Base-by-base conservation (phyloP, 441 rosid species). In the Geranium incanum region DNA sequence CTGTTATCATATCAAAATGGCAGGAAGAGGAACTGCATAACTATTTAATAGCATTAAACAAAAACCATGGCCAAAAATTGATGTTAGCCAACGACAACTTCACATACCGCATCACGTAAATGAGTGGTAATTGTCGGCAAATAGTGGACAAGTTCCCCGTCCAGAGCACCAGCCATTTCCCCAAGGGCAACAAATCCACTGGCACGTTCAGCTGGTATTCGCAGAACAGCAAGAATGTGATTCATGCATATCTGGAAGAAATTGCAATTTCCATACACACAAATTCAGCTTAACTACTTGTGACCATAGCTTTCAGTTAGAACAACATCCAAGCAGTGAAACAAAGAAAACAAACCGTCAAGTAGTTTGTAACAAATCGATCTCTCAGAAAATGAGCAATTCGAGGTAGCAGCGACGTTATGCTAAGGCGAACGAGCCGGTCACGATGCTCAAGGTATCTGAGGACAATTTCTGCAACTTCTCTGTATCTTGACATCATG, bases 101-200 rank as follows among this genome's bases (percentile, higher is more conserved):
- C 45, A 82, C 98, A 83, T 81, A 93, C 99, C 70, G 99, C 98
- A 81, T 96, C 99, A 68, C 90, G 96, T 77, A 96, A 86, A 83
- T 88, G 97, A 88, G 93, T 71, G 68, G 86, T 90, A 71, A 96
- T 96, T 84, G 93, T 92, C 81, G 99, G 97, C 97, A 96, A 90
- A 90, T 93, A 96, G 71, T 86, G 79, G 72, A 83, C 79, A 81
- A 96, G 98, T 77, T 93, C 97, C 79, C 98, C 99, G 72, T 96
- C 98, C 84, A 96, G 81, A 80, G 99, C 99, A 84, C 99, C 99
- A 68, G 99, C 99, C 99, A 96, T 96, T 86, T 96, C 99, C 68
- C 99, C 99, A 66, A 96, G 96, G 74, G 99, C 99, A 76, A 89
- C 83, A 81, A 96, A 96, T 63, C 97, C 99, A 81, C 97, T 96